Base-by-base conservation (phyloP, 352 stramenopile species). In the Phytopythium litorale region DNA sequence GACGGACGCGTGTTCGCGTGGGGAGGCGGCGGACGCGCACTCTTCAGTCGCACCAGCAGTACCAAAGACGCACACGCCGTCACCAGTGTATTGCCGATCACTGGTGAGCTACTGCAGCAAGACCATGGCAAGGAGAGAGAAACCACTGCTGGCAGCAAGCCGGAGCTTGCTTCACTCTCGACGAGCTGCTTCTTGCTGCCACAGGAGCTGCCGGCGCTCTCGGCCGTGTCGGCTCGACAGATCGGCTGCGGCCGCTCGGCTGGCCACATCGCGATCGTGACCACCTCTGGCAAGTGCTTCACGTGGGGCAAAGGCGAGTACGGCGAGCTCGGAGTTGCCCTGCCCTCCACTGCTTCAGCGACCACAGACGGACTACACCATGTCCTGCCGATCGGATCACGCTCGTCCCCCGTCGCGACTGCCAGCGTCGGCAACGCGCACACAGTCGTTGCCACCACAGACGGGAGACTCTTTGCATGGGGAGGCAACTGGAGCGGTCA, bases 1-100 rank as follows among this genome's bases (percentile, higher is more conserved):
- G 78, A 91, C 12, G 87, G 80, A 3, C 84, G 94, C 35, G 76
- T 98, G 15, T 97, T 94, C 64, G 70, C 71, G 13, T 98, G 93
- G 92, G 94, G 93, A 19, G 94, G 94, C 8, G 83, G 79, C 12
- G 79, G 81, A 5, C 68, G 54, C 57, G 66, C 76, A 12, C 56
- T 85, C 6, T 75, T 79, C 19, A 70, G 82, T 46, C 53, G 56
- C 37, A 0, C 15, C 7, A 3, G n/a, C 18, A 37, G 49, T 57
- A n/a, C 19, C 11, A 23, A 30, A 30, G 19, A 55, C 9, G 42
- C 18, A 40, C 9, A 15, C 4, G 9, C 25, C 2, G 9, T 25
- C 12, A 0, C 11, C 32, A 43, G 28, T 6, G 4, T 25, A 11
- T 45, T n/a, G 28, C n/a, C 52, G 18, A 32, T 45, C 28, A 35